Evolutionary conservation across 805 yeast genomes (phyloP).

Genomic region (Limtongia smithiae): DNA sequence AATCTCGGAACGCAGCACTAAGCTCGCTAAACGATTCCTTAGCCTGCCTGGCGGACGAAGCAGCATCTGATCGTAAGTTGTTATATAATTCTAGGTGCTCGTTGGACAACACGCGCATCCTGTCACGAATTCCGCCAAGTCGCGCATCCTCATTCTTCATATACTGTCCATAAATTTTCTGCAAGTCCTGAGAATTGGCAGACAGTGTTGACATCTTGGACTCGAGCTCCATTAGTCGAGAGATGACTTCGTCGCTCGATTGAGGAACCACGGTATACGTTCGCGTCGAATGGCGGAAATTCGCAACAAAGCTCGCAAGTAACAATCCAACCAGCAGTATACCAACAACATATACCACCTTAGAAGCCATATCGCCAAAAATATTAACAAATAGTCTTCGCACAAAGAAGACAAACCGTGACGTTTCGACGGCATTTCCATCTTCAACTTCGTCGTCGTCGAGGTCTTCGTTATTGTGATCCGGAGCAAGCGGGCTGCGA

Average conservation of each 20-base stretch:
- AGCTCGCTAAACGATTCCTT: slow-evolving; percentile 1
- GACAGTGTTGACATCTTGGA: slow-evolving; percentile 3
- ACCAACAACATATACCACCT: no score
- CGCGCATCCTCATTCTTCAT: background rate
- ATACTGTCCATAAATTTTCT: slow-evolving; percentile 4
- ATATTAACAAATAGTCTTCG: no score
- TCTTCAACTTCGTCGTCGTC: no score
- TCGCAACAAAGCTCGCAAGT: no score
- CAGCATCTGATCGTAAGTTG: background rate
- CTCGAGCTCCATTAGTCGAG: slow-evolving; percentile 17
- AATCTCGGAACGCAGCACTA: background rate
- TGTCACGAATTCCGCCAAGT: background rate
- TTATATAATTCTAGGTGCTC: background rate
- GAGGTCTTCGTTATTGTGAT: no score
- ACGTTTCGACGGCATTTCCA: no score
- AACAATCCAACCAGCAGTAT: no score
- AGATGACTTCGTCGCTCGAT: slow-evolving; percentile 8
- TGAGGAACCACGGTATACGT: slow-evolving; percentile 2
- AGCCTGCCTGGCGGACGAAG: background rate
- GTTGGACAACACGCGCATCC: background rate
- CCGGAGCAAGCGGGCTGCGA: no score
- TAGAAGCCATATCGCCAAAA: no score
- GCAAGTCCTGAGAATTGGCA: slow-evolving; percentile 6
- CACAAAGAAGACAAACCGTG: no score
- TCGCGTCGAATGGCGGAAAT: no score